Evolutionary conservation across 169 alveolate species (phyloP).

Genomic region (Perkinsus chesapeaki): DNA sequence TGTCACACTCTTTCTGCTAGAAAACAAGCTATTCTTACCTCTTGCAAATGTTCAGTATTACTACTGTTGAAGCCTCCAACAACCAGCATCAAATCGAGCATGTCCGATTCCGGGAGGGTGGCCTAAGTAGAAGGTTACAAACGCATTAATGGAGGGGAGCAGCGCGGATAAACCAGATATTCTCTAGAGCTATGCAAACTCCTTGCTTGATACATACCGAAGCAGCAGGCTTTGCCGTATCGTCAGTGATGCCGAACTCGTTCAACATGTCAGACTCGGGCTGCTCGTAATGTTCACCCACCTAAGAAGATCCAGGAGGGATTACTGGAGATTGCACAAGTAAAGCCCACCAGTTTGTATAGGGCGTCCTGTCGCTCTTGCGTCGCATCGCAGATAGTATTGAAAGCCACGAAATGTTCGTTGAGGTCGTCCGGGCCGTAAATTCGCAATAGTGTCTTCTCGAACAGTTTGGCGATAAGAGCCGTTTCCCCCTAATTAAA

Average conservation of each 20-base stretch:
- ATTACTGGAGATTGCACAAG: too few species aligned
- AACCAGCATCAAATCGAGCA: neutral
- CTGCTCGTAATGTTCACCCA: neutral
- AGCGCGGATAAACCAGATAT: too few species aligned
- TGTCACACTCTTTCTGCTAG: neutral
- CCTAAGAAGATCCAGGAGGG: neutral
- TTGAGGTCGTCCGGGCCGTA: neutral
- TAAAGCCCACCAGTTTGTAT: neutral
- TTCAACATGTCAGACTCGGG: neutral
- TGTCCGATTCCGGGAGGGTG: neutral
- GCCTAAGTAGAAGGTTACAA: neutral
- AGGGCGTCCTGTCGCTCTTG: neutral
- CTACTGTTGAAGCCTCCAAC: neutral
- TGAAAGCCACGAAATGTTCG: neutral
- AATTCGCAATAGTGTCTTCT: neutral
- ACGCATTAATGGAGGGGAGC: too few species aligned
- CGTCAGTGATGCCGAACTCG: neutral
- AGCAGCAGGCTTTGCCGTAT: neutral
- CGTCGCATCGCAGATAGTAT: neutral
- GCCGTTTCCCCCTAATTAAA: neutral
- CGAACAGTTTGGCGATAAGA: neutral
- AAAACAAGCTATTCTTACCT: neutral
- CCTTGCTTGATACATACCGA: too few species aligned
- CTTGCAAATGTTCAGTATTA: neutral
- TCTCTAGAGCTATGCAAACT: too few species aligned